Evolutionary conservation across 768 basidiomycete genomes (phyloP), one percentile per base, ranked within the genome.

Genomic region (Cystoderma amianthinum): DNA sequence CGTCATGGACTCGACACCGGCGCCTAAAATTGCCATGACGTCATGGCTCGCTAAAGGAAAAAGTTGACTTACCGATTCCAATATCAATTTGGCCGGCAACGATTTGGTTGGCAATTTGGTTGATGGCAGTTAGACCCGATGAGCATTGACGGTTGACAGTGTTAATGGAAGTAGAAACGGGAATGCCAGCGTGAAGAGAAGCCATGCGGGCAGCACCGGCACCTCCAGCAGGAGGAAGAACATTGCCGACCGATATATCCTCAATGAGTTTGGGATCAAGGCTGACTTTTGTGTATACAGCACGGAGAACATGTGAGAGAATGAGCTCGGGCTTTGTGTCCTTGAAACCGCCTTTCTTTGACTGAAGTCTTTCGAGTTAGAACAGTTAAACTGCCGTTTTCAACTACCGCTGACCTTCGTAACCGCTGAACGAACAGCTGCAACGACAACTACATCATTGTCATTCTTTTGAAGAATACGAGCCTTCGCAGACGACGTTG

Each of bases 121-220:
- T 79, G 52, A 94, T 75, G 7, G 87, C 85, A 19, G 85, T 81
- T 33, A 96, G 69, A 30, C 92, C 91, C 25, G 82, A 85, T 1
- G 89, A 90, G 63, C 93, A 95, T 62, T 94, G 90, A 21, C 93
- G 72, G 65, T 96, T 94, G 48, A 93, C 74, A 13, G 89, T 92
- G 63, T 83, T 80, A 53, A 96, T 53, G 11, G 86, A 62, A 3
- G 81, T 67, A 6, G 81, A 78, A 48, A 80, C 65, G 20, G 91
- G 90, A 44, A 95, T 89, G 4, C 92, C 91, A 39, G 91, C 81
- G 51, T 84, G 75, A 24, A 96, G 69, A 16, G 85, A 80, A 3
- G 91, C 90, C 80, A 93, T 93, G 46, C 93, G 81, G 11, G 91
- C 89, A 2, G 74, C 77, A 36, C 54, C 70, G 11, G 91, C 89